These are phyloP conservation scores for Crithidia brevicula DNA, from an alignment of 208 protist genomes.

Conservation along the genomic window DNA sequence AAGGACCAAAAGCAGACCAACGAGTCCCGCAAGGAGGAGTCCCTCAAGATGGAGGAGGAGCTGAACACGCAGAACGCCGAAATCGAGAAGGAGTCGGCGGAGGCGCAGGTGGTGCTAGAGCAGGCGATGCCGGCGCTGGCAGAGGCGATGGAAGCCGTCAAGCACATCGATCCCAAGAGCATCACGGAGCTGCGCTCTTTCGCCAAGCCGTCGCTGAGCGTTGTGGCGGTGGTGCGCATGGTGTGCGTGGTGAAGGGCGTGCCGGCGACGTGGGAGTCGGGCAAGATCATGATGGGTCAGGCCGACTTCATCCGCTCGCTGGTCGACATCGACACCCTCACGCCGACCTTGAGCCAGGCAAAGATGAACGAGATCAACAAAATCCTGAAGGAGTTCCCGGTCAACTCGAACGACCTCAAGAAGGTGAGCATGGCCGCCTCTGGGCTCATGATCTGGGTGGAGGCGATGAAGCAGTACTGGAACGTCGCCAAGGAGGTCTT, in stretches of 20 bases:
- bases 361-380: slow-evolving; percentile 96
- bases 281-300: slow-evolving; percentile 94
- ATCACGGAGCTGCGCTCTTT: slow-evolving; percentile 98
- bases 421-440: slow-evolving; percentile 93
- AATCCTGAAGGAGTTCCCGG: slow-evolving; percentile 91
- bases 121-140: slow-evolving; percentile 97
- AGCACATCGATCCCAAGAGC: slow-evolving; percentile 95
- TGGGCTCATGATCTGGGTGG: slow-evolving; percentile 97
- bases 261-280: slow-evolving; percentile 88
- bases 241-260: slow-evolving; percentile 93
- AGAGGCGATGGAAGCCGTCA: slow-evolving; percentile 96
- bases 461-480: slow-evolving; percentile 98
- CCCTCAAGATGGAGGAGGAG: slow-evolving; percentile 91
- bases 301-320: slow-evolving; percentile 91
- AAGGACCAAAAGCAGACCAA: slow-evolving; percentile 90
- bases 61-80: slow-evolving; percentile 91
- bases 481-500: slow-evolving; percentile 97
- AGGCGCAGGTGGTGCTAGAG: slow-evolving; percentile 95
- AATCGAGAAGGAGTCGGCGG: slow-evolving; percentile 92
- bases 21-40: slow-evolving; percentile 89
- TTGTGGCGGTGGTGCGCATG: slow-evolving; percentile 97
- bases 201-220: slow-evolving; percentile 93
- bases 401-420: slow-evolving; percentile 93
- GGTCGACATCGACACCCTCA: slow-evolving; percentile 91
- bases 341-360: slow-evolving; percentile 88